These are phyloP conservation scores for Deinandra increscens DNA, from an alignment of 129 eudicot species.

Conservation along the genomic window DNA sequence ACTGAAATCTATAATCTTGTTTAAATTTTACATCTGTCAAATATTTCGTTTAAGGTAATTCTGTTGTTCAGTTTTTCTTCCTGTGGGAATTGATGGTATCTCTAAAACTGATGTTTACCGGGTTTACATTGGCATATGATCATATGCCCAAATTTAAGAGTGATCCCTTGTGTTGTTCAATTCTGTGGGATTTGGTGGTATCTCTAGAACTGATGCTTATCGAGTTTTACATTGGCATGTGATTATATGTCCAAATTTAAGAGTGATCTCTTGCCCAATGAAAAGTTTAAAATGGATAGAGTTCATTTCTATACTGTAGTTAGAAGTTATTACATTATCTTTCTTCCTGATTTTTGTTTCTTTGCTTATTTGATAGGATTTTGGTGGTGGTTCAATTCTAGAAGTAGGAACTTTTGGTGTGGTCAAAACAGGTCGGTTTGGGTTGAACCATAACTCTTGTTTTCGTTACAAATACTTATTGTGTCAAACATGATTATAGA, in stretches of 20 bases:
- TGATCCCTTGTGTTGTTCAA: background rate
- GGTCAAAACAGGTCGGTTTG: background rate
- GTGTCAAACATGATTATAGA: background rate
- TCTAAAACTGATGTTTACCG: background rate
- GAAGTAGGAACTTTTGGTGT: background rate
- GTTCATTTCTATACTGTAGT: background rate
- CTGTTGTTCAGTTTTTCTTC: background rate
- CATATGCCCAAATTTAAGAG: background rate
- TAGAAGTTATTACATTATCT: too few species aligned
- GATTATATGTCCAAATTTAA: background rate
- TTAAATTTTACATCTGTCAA: background rate
- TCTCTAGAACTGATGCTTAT: background rate
- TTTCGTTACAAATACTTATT: background rate
- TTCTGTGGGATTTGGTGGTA: background rate
- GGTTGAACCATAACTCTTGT: background rate
- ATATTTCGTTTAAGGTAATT: background rate
- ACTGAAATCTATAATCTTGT: constrained; percentile 7
- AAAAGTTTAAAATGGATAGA: background rate
- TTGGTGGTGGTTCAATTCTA: background rate
- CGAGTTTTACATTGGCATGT: background rate
- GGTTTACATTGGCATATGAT: constrained; percentile 1
- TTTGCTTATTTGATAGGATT: constrained; percentile 3
- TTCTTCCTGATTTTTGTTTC: background rate
- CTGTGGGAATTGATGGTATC: background rate
- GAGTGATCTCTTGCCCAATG: background rate